Base-by-base conservation (phyloP, 345 rosid species). In the Acer negundo region DNA sequence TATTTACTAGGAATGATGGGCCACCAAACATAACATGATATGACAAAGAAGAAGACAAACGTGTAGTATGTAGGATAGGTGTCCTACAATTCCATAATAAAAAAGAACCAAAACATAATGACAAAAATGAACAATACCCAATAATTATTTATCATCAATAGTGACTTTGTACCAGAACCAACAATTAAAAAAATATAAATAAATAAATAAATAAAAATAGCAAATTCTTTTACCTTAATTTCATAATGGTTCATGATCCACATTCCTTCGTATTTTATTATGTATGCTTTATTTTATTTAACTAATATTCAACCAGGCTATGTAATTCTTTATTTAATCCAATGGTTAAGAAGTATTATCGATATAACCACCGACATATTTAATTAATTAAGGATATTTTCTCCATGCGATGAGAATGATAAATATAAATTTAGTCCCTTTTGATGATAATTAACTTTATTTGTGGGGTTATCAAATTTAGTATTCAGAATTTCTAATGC, bases 31-130 rank as follows among this genome's bases (percentile, higher is more conserved):
- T 70, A 49, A 1, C 70, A 66, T 38, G 56, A 66, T 31, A 55
- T 26, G 10, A 63, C 62, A 40, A 26, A 40, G 19, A 59, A 38
- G 51, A 28, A 24, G 0, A 35, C 4, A 35, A 35, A 35, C 38
- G 6, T 35, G 38, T 35, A 35, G 38, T 35, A 35, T 35, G 38
- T 31, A 69, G 55, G 79, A 62, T 51, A 62, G 19, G 38, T 65
- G 69, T 42, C 81, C 86, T 56, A 69, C 55, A 70, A 76, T 74
- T 62, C 17, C 23, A 62, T 24, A 61, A 24, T 74, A 44, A 28
- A 63, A 46, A 31, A 40, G 11, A 22, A 23, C 26, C 56, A 42
- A 44, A 19, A 15, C 24, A 53, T 20, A 0, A 53, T 16, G 31
- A 77, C 76, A 74, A 24, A 74, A 61, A 1, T 20, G 46, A 61